Base-by-base conservation (phyloP, 768 basidiomycete species). In the Cubamyces lactineus region DNA sequence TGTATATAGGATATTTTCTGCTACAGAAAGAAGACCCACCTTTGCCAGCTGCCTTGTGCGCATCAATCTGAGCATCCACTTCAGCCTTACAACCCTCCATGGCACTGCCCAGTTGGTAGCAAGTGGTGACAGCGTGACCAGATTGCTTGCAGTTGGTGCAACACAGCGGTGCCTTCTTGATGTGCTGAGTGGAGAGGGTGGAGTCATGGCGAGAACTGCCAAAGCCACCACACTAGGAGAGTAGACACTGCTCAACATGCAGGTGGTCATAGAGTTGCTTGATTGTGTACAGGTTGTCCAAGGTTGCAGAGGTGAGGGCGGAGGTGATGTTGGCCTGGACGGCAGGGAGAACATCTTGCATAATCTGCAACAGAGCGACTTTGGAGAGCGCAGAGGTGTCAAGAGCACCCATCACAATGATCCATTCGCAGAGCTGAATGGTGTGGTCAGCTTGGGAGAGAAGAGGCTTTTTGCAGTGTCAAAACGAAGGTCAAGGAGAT, bases 41-140 rank as follows among this genome's bases (percentile, higher is more conserved):
- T 5, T 28, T 28, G 17, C 9, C 5, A 17, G 21, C 30, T 3
- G 21, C 52, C n/a, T 5, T 38, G 9, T 16, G 45, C 38, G 30
- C 34, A 24, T 30, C 56, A 19, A 23, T 39, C 2, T 21, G 43
- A 12, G 21, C 56, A 28, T 47, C 23, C n/a, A 48, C 23, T 9
- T 40, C 38, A 12, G 41, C 19, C 12, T 23, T 28, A 3, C 16
- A 2, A 9, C 52, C 40, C 11, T 50, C 47, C 57, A 59, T 59
- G 40, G 49, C 49, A 40, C 48, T 49, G 40, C 49, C 57, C 17
- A 24, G 48, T n/a, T 50, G 57, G 12, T 5, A 50, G 57, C 57
- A 50, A 12, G 19, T 13, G 19, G 34, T 46, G 39, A n/a, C 26
- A 5, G 16, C 5, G 19, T 58, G 57, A n/a, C 57, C 30, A 1